Conservation (phyloP, 2,329 filamentous ascomycete genomes). For the Endoconidiophora polonica region DNA sequence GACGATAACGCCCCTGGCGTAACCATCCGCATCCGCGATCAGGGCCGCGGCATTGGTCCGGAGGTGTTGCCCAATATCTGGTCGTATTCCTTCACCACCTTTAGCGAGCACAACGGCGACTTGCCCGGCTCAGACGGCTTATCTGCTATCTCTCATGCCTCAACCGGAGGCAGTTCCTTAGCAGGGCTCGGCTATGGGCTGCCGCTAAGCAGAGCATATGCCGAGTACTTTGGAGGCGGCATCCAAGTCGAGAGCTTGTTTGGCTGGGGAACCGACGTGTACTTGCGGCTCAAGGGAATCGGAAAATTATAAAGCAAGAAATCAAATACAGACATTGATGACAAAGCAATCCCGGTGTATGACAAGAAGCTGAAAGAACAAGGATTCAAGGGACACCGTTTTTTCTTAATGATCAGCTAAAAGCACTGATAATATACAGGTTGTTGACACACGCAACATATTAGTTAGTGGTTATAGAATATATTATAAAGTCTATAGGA, state of each 20-base stretch:
- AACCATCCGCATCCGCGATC: constrained; percentile 86
- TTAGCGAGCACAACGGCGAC: constrained; percentile 42
- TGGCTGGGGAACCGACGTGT: constrained; percentile 73
- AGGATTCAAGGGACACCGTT: too few species aligned
- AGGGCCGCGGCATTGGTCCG: constrained; percentile 82
- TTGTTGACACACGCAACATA: too few species aligned
- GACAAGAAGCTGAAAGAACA: too few species aligned
- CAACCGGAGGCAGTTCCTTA: constrained; percentile 58
- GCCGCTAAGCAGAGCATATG: constrained; percentile 80
- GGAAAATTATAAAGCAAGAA: constrained; percentile 28
- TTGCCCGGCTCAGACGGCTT: constrained; percentile 22
- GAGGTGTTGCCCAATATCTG: constrained; percentile 76
- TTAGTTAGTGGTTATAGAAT: too few species aligned
- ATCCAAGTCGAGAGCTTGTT: constrained; percentile 90
- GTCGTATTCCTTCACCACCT: constrained; percentile 96
- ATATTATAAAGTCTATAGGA: too few species aligned
- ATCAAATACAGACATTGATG: constrained; percentile 15
- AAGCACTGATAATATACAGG: not conserved
- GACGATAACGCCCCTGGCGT: constrained; percentile 62
- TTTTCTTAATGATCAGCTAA: constrained; percentile 13
- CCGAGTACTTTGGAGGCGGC: constrained; percentile 93
- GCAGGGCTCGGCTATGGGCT: constrained; percentile 87
- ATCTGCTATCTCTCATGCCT: too few species aligned
- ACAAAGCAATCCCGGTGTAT: constrained; percentile 1
- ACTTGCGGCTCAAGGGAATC: constrained; percentile 46